Percentiles rank a stretch among this genome's conserved stretches.
Conservation (phyloP, 108 stramenopile species). For the Pseudonitzschia multistriata region DNA sequence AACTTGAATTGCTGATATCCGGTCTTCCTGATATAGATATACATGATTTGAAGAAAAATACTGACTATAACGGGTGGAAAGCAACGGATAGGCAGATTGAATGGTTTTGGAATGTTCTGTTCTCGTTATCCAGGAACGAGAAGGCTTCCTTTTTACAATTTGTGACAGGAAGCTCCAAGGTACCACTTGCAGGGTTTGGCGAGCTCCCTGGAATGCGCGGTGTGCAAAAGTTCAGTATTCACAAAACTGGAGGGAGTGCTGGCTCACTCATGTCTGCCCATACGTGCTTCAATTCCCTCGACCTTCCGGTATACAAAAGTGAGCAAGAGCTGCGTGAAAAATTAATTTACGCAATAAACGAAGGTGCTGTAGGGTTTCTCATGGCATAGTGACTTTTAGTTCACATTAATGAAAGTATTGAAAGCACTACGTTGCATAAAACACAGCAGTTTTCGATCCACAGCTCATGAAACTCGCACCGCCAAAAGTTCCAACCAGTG, state of each 20-base stretch:
- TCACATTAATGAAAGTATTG: too few species aligned
- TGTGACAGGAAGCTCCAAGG: slow-evolving; percentile 92
- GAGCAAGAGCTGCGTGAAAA: slow-evolving; percentile 91
- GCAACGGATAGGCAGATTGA: slow-evolving; percentile 85
- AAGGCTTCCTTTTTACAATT: slow-evolving; percentile 94
- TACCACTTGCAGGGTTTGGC: slow-evolving; percentile 95
- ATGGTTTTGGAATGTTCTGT: slow-evolving; percentile 97
- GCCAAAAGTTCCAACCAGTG: too few species aligned
- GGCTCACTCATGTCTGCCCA: slow-evolving; percentile 92
- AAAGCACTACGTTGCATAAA: too few species aligned
- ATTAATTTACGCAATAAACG: slow-evolving; percentile 88
- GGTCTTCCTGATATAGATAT: slow-evolving; percentile 97
- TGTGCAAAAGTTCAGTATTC: slow-evolving; percentile 93
- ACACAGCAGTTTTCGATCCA: too few species aligned
- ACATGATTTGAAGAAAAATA: slow-evolving; percentile 88
- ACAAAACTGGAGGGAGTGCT: slow-evolving; percentile 67
- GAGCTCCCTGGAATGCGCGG: slow-evolving; percentile 96
- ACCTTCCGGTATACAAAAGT: slow-evolving; percentile 85
- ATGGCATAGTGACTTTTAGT: slow-evolving; percentile 58
- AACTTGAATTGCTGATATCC: slow-evolving; percentile 96
- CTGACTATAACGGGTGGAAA: slow-evolving; percentile 90
- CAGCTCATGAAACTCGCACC: too few species aligned
- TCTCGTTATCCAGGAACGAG: slow-evolving; percentile 81
- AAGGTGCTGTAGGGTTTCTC: slow-evolving; percentile 80
- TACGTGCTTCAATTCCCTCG: slow-evolving; percentile 96